A percentile compares a stretch with the other conserved stretches of the same genome.
These are phyloP conservation scores for Pseudogymnoascus sp. DNA, from an alignment of 2,329 filamentous ascomycete species.

Conservation along the genomic window DNA sequence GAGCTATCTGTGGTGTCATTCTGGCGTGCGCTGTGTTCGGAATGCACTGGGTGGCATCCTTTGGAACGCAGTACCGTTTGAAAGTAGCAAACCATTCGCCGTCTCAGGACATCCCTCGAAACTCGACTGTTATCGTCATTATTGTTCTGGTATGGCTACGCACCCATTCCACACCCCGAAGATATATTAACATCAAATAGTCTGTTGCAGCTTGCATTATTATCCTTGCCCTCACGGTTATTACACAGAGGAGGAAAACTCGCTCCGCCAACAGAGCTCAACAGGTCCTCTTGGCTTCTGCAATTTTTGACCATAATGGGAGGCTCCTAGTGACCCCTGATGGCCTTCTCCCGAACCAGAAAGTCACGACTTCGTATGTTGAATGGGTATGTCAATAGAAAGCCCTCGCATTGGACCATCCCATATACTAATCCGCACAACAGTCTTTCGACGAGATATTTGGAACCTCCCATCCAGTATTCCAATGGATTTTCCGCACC, in stretches of 20 bases:
- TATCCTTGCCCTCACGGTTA: constrained; percentile 44
- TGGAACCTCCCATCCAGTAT: constrained; percentile 66
- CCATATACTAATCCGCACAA: constrained; percentile 18
- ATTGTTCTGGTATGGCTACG: constrained; percentile 49
- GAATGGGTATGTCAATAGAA: constrained; percentile 43
- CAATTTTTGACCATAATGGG: constrained; percentile 59
- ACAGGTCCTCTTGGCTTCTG: constrained; percentile 48
- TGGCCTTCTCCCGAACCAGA: constrained; percentile 61
- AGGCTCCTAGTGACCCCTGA: constrained; percentile 62
- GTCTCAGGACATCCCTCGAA: constrained; percentile 43
- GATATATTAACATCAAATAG: constrained; percentile 31
- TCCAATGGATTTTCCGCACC: constrained; percentile 80
- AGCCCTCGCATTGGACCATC: background rate
- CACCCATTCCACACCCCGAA: background rate
- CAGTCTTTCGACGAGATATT: constrained; percentile 65
- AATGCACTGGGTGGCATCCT: constrained; percentile 79
- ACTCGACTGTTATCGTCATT: constrained; percentile 27
- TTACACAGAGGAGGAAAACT: constrained; percentile 36
- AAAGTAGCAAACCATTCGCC: constrained; percentile 35
- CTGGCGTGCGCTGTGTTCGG: constrained; percentile 70
- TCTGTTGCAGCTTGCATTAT: constrained; percentile 54
- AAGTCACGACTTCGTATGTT: constrained; percentile 71
- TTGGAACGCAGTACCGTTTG: constrained; percentile 61
- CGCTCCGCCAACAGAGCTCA: constrained; percentile 35
- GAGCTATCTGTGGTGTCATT: constrained; percentile 56